A percentile compares a stretch with the other conserved stretches of the same genome.
These are phyloP conservation scores for Castanospermum australe DNA, from an alignment of 306 rosid species.

Conservation along the genomic window DNA sequence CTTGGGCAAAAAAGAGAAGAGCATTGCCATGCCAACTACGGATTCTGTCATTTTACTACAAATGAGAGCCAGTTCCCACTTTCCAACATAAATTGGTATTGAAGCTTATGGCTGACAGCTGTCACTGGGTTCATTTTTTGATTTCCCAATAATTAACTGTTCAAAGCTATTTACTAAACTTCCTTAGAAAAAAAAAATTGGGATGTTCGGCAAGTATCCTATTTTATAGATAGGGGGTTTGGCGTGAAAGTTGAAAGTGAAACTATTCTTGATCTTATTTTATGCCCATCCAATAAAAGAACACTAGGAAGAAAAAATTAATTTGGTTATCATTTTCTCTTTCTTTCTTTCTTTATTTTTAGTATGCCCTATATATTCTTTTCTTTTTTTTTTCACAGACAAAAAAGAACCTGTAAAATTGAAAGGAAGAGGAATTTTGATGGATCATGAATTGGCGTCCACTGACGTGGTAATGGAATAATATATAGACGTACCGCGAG, in stretches of 20 bases:
- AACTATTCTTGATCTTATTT: too few species aligned
- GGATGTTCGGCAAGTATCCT: not conserved
- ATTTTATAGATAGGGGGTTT: too few species aligned
- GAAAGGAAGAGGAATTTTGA: not conserved
- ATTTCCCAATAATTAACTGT: not conserved
- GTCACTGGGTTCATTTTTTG: not conserved
- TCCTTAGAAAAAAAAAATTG: not conserved
- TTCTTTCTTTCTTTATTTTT: not conserved
- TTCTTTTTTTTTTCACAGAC: too few species aligned
- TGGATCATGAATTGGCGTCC: not conserved
- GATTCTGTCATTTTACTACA: not conserved
- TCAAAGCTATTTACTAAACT: not conserved
- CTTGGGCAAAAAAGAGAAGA: not conserved
- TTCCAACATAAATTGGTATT: not conserved
- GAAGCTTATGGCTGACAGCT: not conserved
- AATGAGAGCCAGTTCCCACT: not conserved
- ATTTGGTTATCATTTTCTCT: too few species aligned
- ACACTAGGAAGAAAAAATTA: too few species aligned
- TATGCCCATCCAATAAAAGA: too few species aligned
- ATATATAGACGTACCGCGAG: too few species aligned
- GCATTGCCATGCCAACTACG: not conserved
- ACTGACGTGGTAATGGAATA: not conserved
- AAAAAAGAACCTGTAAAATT: not conserved
- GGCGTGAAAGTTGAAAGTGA: too few species aligned
- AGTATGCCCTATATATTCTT: too few species aligned